Evolutionary conservation across 2,329 filamentous ascomycete genomes (phyloP), one percentile per base, ranked within the genome.

Genomic region (Elsinoe ampelina): DNA sequence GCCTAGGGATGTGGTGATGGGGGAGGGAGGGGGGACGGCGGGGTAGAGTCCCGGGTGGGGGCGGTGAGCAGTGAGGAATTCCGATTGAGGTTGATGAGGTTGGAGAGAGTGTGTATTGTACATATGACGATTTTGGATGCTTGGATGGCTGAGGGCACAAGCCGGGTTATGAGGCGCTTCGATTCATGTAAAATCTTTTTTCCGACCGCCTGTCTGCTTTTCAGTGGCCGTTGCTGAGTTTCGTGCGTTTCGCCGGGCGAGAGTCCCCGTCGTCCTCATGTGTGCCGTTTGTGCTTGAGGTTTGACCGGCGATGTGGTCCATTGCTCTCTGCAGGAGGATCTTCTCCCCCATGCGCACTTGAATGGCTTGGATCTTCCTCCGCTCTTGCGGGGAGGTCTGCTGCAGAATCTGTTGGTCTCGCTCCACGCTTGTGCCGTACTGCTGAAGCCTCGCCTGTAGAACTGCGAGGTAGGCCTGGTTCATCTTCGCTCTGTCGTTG

Each of bases 261-360:
- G 17, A 8, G 5, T 45, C 41, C 15, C 55, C 62, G 48, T 19
- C 54, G 52, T 58, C 32, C 66, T 59, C 52, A 65, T 61, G 6
- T 63, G 58, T 45, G 62, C 64, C 41, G 50, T 58, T 36, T 12
- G 35, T n/a, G 51, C 52, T 10, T 34, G 36, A 4, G 55, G 15
- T 2, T 62, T 60, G 32, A 59, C 55, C 38, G 30, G 58, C 34
- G 3, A 65, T 47, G n/a, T 59, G 59, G 17, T 59, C 58, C 26
- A 61, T 74, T 1, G 82, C 75, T 64, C 82, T 76, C 57, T 75
- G 70, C 20, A 90, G 66, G 5, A 91, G 73, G 62, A 77, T 76
- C 68, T 89, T 89, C 70, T 92, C 87, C 12, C 87, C 87, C 2
- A 84, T 70, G 58, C 87, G 79, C 35, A 90, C 85, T 52, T 80